Evolutionary conservation across 257 asterid species (phyloP), one percentile per base, ranked within the genome.

Genomic region (Solanum rostratum): DNA sequence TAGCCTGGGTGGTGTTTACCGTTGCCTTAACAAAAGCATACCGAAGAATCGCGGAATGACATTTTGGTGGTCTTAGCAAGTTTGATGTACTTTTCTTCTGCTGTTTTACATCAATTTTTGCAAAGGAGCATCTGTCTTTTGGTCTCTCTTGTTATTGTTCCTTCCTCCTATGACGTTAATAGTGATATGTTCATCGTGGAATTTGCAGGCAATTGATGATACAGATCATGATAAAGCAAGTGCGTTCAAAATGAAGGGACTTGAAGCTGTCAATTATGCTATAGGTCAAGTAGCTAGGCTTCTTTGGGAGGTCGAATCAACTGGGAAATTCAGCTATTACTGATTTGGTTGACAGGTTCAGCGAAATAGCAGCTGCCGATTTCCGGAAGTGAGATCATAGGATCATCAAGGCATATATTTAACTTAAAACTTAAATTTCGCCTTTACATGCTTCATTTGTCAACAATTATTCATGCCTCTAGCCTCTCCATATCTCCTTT

Each of bases 151-250:
- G n/a, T n/a, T 18, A 15, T 68, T 68, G n/a, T 43, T 63, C 6
- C 30, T 70, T 6, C 29, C 81, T 24, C 39, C 30, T 45, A 59
- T 68, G 46, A 33, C 49, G 49, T 33, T 30, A 49, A 33, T 68
- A 24, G 76, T 45, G 22, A 14, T 45, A 74, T 74, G n/a, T 83
- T 49, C 16, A 29, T 65, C 52, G 10, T 19, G 54, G 79, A 52
- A 55, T 52, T 39, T 78, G 84, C 92, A 95, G 99, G 98, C 99
- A 79, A 94, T 97, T 86, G 99, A 97, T 33, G 99, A 97, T 80
- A 98, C 98, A 18, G 99, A 98, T 52, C 99, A 97, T 81, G 99
- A 97, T 89, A 97, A 95, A 91, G 98, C 98, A 16, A 92, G 96
- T 87, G 85, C 92, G 85, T 95, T 95, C 90, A 96, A 96, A 91